phyloP scores from a whole-genome alignment of 2,329 filamentous ascomycete species.

The Alternaria triticina region DNA sequence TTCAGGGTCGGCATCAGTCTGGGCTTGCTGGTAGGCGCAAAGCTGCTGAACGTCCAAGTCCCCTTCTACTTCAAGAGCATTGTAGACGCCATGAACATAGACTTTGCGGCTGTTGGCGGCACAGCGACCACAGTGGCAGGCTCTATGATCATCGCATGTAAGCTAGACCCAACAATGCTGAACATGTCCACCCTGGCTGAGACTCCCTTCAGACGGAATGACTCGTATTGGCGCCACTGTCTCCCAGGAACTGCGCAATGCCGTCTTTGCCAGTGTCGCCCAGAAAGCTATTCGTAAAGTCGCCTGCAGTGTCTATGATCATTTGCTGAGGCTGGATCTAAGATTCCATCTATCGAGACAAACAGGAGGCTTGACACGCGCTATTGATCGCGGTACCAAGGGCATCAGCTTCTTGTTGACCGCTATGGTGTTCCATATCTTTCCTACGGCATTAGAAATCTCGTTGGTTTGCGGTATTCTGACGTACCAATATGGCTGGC shows the following conservation, averaged over 20 bases:
- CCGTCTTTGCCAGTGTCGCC: constrained; percentile 94
- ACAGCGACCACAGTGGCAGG: constrained; percentile 89
- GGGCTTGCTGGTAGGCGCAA: constrained; percentile 82
- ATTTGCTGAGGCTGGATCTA: constrained; percentile 85
- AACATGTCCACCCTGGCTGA: constrained; percentile 8
- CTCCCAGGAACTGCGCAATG: constrained; percentile 93
- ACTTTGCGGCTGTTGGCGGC: constrained; percentile 83
- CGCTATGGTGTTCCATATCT: constrained; percentile 97
- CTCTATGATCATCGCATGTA: constrained; percentile 87
- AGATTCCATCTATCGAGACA: constrained; percentile 94
- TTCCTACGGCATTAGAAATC: constrained; percentile 93
- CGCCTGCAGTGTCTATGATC: constrained; percentile 89
- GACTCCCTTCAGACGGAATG: constrained; percentile 67
- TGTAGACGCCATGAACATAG: constrained; percentile 96
- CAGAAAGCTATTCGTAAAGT: constrained; percentile 95
- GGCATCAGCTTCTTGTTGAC: constrained; percentile 97
- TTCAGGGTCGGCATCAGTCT: constrained; percentile 86
- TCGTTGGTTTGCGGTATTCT: constrained; percentile 94
- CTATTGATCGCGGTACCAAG: constrained; percentile 96
- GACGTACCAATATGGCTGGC: constrained; percentile 91
- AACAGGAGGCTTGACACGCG: constrained; percentile 90
- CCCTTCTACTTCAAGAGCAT: constrained; percentile 99
- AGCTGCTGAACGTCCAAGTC: constrained; percentile 93
- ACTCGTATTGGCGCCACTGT: constrained; percentile 87
- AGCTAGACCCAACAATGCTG: constrained; percentile 36